A percentile compares a stretch with the other conserved stretches of the same genome.
phyloP scores from a whole-genome alignment of 352 stramenopile species.

The Globisporangium paroecandrum region DNA sequence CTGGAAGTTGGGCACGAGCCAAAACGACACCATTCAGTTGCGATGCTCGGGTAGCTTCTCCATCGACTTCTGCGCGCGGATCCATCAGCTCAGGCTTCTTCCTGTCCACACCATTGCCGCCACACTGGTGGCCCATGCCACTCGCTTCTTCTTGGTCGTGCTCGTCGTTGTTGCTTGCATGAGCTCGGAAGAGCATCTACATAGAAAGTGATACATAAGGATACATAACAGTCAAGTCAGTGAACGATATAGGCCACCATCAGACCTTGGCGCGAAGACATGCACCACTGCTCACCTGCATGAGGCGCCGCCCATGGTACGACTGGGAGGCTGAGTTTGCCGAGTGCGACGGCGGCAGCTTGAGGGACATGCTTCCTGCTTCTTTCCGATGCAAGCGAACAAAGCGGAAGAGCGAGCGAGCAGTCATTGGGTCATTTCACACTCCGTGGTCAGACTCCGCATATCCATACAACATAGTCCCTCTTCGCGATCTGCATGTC shows the following conservation, averaged over 20 bases:
- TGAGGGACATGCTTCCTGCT: constrained; percentile 17
- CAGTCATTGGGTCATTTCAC: background rate
- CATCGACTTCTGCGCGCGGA: background rate
- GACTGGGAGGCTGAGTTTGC: constrained; percentile 8
- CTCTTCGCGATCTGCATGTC: background rate
- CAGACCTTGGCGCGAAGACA: too few relatives aligned
- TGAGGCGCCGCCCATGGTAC: constrained; percentile 31
- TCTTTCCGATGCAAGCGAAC: background rate
- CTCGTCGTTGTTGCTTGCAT: constrained; percentile 7
- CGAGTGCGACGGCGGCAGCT: constrained; percentile 12
- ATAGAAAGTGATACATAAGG: background rate
- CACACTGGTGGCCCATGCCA: background rate
- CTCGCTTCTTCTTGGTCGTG: background rate
- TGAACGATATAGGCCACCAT: too few relatives aligned
- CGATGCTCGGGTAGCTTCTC: background rate
- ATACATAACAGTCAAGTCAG: background rate
- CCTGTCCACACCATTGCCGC: background rate
- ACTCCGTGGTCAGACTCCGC: too few relatives aligned
- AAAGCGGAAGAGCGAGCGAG: background rate
- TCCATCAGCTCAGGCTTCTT: background rate
- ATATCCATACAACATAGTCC: too few relatives aligned
- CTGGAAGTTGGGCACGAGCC: background rate
- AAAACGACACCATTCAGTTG: background rate
- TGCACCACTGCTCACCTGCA: constrained; percentile 24
- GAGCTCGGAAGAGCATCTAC: constrained; percentile 53